Conservation (phyloP, 2,329 filamentous ascomycete species). For the Elsinoe batatas region DNA sequence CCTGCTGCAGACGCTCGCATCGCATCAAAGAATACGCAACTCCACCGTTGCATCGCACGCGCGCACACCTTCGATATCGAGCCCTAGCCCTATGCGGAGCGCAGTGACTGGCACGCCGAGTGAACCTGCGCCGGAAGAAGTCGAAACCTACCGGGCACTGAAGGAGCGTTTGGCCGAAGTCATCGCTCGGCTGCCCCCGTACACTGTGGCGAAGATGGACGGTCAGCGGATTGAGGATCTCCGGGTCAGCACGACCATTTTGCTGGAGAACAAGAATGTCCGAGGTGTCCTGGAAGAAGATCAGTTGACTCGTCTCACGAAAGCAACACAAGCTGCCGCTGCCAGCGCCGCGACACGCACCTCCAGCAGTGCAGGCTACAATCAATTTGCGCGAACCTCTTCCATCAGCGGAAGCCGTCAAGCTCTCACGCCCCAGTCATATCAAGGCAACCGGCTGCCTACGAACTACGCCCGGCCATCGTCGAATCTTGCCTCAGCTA, state of each 20-base stretch:
- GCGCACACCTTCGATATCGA: constrained; percentile 27
- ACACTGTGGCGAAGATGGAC: constrained; percentile 75
- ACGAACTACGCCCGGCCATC: constrained; percentile 4
- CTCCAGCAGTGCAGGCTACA: neutral
- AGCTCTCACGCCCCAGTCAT: constrained; percentile 2
- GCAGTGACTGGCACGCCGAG: constrained; percentile 47
- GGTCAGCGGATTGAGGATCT: constrained; percentile 77
- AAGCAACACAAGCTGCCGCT: constrained; percentile 28
- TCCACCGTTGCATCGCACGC: constrained; percentile 46
- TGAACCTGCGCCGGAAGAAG: constrained; percentile 53
- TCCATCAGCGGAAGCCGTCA: neutral
- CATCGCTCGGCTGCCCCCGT: constrained; percentile 67
- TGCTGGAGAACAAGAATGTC: constrained; percentile 63
- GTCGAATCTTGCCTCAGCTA: neutral
- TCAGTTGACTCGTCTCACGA: constrained; percentile 42
- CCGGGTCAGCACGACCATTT: constrained; percentile 68
- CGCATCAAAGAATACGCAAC: constrained; percentile 70
- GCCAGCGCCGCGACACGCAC: constrained; percentile 23
- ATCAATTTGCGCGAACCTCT: constrained; percentile 11
- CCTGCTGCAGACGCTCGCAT: constrained; percentile 64
- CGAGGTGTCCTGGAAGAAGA: constrained; percentile 78
- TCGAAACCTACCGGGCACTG: constrained; percentile 58
- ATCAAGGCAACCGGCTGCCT: neutral
- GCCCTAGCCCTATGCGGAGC: constrained; percentile 55
- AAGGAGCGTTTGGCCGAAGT: constrained; percentile 66